Conservation (phyloP, 2,329 filamentous ascomycete species). For the Magnaporthiopsis poae region DNA sequence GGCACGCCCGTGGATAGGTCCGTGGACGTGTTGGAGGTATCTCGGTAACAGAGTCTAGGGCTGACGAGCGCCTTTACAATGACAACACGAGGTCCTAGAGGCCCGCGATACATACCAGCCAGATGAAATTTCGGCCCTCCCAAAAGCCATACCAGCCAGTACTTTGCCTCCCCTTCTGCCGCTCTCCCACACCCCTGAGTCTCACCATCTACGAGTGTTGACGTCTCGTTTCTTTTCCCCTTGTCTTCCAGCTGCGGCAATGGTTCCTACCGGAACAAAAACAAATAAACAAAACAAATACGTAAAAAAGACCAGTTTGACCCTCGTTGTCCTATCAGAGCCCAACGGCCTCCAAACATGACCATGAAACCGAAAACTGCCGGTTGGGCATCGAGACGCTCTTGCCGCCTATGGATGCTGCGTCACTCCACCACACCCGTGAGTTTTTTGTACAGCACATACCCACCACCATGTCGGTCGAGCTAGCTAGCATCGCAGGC, state of each 20-base stretch:
- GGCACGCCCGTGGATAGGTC: background rate
- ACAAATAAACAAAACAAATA: background rate
- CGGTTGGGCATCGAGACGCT: slow-evolving; percentile 41
- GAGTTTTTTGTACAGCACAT: slow-evolving; percentile 39
- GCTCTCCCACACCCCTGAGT: background rate
- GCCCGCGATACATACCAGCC: background rate
- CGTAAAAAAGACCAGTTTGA: slow-evolving; percentile 13
- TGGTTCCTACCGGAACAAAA: background rate
- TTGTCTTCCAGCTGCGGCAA: background rate
- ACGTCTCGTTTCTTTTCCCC: background rate
- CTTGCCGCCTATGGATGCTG: slow-evolving; percentile 24
- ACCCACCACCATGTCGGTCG: slow-evolving; percentile 21
- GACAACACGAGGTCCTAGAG: background rate
- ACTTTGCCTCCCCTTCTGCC: background rate
- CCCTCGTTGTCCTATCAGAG: slow-evolving; percentile 21
- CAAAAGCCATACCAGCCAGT: background rate
- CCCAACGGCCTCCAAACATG: slow-evolving; percentile 24
- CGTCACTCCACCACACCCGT: slow-evolving; percentile 18
- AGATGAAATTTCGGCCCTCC: background rate
- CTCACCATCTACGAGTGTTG: background rate
- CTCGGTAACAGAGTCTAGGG: background rate
- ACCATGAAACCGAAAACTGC: slow-evolving; percentile 16
- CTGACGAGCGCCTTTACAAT: no score
- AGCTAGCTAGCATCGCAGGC: background rate
- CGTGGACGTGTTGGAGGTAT: background rate